These are phyloP conservation scores for Diplodia seriata DNA, from an alignment of 2,329 filamentous ascomycete genomes.

Conservation along the genomic window DNA sequence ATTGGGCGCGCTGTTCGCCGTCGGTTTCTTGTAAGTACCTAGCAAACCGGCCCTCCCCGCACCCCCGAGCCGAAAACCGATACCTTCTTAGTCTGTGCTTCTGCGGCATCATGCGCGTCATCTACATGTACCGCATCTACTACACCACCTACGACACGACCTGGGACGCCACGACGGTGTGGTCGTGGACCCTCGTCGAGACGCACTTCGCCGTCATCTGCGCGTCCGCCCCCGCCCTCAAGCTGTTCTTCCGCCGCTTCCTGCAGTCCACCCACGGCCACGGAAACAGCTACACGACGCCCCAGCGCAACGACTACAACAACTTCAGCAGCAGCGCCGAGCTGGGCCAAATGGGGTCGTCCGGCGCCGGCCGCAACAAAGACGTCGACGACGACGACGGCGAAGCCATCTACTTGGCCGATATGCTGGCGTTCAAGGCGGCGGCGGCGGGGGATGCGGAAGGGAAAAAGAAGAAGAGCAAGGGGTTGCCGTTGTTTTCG, in stretches of 20 bases:
- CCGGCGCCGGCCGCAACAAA: too few relatives aligned
- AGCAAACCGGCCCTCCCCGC: too few relatives aligned
- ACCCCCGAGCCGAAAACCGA: too few relatives aligned
- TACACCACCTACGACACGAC: conserved; percentile 50
- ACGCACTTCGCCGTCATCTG: conserved; percentile 53
- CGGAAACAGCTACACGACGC: background rate
- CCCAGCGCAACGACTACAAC: background rate
- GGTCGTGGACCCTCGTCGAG: conserved; percentile 53
- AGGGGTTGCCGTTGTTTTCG: too few relatives aligned
- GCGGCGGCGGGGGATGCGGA: background rate
- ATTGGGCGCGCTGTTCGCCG: conserved; percentile 53
- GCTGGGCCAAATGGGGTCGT: too few relatives aligned
- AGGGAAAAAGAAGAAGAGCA: too few relatives aligned
- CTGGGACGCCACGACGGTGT: conserved; percentile 50
- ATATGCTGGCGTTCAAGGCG: conserved; percentile 5
- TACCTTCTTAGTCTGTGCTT: conserved; percentile 41
- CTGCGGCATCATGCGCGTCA: conserved; percentile 48
- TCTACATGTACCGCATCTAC: conserved; percentile 46
- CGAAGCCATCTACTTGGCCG: background rate
- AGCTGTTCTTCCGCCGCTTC: conserved; percentile 46
- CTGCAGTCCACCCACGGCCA: background rate
- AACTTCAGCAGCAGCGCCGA: background rate
- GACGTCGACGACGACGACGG: too few relatives aligned
- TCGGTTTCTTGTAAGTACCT: conserved; percentile 54
- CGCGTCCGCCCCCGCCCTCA: conserved; percentile 53